phyloP scores from a whole-genome alignment of 179 eudicot genomes.

The Camellia oleifera region DNA sequence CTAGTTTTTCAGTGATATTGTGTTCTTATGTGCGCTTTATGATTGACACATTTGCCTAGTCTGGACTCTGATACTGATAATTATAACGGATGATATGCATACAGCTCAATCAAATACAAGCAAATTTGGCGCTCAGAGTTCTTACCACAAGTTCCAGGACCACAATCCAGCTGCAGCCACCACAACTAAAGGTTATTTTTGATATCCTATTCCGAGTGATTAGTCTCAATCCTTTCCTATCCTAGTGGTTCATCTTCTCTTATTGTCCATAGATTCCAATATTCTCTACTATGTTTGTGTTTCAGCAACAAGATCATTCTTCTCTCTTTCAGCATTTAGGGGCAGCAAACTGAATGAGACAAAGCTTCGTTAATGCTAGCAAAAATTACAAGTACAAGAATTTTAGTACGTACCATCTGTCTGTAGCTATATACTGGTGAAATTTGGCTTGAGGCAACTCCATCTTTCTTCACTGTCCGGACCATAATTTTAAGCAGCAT shows the following conservation, averaged over 20 bases:
- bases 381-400: neutral
- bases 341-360: slow-evolving; percentile 67
- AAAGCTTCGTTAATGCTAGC: slow-evolving; percentile 23
- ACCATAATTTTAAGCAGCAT: neutral
- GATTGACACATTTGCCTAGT: neutral
- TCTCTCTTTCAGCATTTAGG: slow-evolving; percentile 97
- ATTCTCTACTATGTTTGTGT: slow-evolving; percentile 26
- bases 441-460: slow-evolving; percentile 8
- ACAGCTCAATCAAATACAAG: slow-evolving; percentile 64
- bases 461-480: neutral
- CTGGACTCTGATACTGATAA: slow-evolving; percentile 3
- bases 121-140: slow-evolving; percentile 51
- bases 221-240: neutral
- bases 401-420: neutral
- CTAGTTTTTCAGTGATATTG: slow-evolving; percentile 1
- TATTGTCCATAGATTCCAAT: slow-evolving; percentile 25
- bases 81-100: neutral
- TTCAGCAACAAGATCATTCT: slow-evolving; percentile 97
- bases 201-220: neutral
- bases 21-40: neutral
- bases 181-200: slow-evolving; percentile 58
- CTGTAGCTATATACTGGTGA: neutral
- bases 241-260: neutral
- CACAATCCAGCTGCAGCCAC: slow-evolving; percentile 37
- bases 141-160: slow-evolving; percentile 48